Conservation (phyloP, 257 asterid genomes). For the Echium plantagineum region DNA sequence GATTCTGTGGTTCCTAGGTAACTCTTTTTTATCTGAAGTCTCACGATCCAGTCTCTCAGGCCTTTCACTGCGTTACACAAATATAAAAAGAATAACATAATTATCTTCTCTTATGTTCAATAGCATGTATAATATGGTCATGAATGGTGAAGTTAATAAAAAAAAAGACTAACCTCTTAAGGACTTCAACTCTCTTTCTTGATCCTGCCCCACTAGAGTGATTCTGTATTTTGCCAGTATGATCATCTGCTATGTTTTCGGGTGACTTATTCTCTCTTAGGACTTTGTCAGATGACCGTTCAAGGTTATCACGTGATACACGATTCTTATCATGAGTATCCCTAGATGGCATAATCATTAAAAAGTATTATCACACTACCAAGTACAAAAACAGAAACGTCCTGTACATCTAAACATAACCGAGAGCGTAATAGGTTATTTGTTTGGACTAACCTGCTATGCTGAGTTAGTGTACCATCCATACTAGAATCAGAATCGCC, state of each 20-base stretch:
- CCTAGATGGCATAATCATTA: constrained; percentile 22
- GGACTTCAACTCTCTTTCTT: constrained; percentile 24
- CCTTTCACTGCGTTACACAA: constrained; percentile 31
- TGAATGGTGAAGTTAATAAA: background rate
- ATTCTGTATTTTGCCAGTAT: constrained; percentile 20
- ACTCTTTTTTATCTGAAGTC: constrained; percentile 25
- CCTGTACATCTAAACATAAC: background rate
- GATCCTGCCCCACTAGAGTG: constrained; percentile 25
- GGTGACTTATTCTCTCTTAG: constrained; percentile 11
- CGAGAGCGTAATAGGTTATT: background rate
- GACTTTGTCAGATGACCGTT: constrained; percentile 19
- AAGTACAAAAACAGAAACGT: background rate
- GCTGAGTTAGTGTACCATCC: constrained; percentile 24
- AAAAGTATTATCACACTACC: background rate
- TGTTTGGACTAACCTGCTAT: constrained; percentile 27
- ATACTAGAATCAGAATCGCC: constrained; percentile 34
- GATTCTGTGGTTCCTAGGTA: constrained; percentile 21
- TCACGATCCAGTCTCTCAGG: constrained; percentile 28
- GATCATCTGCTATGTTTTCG: constrained; percentile 13
- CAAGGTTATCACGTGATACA: constrained; percentile 25
- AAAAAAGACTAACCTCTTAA: constrained; percentile 30
- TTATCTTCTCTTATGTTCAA: background rate
- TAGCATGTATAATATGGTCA: constrained; percentile 1
- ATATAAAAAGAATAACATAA: background rate
- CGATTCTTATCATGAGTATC: constrained; percentile 23